A percentile compares a stretch with the other conserved stretches of the same genome.
phyloP scores from a whole-genome alignment of 257 asterid species.

The Solanum verrucosum region DNA sequence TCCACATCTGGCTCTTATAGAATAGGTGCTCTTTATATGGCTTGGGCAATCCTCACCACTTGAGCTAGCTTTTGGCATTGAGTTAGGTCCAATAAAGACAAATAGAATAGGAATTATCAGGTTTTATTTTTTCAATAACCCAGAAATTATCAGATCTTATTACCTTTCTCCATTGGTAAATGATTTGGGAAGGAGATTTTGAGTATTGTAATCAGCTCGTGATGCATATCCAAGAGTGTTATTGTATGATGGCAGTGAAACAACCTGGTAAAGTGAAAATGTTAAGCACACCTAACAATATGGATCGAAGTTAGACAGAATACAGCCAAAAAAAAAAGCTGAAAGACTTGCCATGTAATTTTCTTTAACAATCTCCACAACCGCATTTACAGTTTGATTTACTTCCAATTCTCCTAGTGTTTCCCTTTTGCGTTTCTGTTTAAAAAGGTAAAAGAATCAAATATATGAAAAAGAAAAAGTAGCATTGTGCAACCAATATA shows the following conservation, averaged over 20 bases:
- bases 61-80: background rate
- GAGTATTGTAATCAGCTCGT: conserved; percentile 75
- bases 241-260: conserved; percentile 61
- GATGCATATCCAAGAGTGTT: conserved; percentile 76
- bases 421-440: conserved; percentile 75
- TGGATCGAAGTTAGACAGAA: conserved; percentile 1
- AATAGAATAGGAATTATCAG: background rate
- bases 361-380: conserved; percentile 83
- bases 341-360: conserved; percentile 61
- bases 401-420: conserved; percentile 49
- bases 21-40: background rate
- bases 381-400: conserved; percentile 64
- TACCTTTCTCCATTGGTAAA: conserved; percentile 83
- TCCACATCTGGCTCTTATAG: background rate
- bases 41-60: background rate
- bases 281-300: background rate
- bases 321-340: background rate
- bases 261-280: conserved; percentile 41
- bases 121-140: background rate
- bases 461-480: background rate
- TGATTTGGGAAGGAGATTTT: conserved; percentile 47
- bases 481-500: background rate
- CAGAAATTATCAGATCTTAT: background rate
- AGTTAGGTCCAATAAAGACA: background rate
- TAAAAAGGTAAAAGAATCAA: conserved; percentile 4